Evolutionary conservation across 768 basidiomycete species (phyloP).

Genomic region (Tulasnella sp.): DNA sequence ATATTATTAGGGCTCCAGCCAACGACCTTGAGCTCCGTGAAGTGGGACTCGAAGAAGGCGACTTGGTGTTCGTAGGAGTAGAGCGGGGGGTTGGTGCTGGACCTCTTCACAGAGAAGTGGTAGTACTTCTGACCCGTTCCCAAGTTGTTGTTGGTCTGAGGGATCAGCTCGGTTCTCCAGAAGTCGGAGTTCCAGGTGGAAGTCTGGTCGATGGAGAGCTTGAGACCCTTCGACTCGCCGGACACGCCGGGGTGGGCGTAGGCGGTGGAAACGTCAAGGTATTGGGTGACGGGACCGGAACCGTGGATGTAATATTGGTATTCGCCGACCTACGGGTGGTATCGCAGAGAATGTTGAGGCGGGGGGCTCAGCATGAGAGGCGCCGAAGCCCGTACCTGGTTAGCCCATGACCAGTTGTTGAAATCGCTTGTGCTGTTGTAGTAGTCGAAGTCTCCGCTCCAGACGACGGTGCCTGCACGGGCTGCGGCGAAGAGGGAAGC

Average conservation of each 20-base stretch:
- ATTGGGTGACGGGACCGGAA: slow-evolving; percentile 54
- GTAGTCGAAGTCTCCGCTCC: slow-evolving; percentile 42
- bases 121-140: slow-evolving; percentile 63
- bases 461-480: slow-evolving; percentile 57
- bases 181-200: slow-evolving; percentile 27
- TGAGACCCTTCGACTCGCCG: slow-evolving; percentile 55
- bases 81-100: slow-evolving; percentile 52
- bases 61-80: slow-evolving; percentile 63
- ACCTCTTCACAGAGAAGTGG: slow-evolving; percentile 61
- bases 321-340: slow-evolving; percentile 1
- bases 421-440: slow-evolving; percentile 7
- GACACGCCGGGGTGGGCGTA: slow-evolving; percentile 65
- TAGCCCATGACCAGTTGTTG: slow-evolving; percentile 57
- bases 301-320: slow-evolving; percentile 56
- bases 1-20: slow-evolving; percentile 54
- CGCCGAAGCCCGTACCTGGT: slow-evolving; percentile 52
- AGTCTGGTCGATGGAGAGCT: slow-evolving; percentile 51
- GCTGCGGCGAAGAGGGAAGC: slow-evolving; percentile 42
- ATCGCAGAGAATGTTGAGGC: not conserved
- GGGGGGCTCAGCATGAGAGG: not conserved
- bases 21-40: slow-evolving; percentile 66
- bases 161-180: slow-evolving; percentile 43
- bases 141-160: slow-evolving; percentile 56
- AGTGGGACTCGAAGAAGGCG: slow-evolving; percentile 57
- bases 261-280: slow-evolving; percentile 55